Evolutionary conservation across 352 stramenopile species (phyloP).

Genomic region (Phytopythium litorale): DNA sequence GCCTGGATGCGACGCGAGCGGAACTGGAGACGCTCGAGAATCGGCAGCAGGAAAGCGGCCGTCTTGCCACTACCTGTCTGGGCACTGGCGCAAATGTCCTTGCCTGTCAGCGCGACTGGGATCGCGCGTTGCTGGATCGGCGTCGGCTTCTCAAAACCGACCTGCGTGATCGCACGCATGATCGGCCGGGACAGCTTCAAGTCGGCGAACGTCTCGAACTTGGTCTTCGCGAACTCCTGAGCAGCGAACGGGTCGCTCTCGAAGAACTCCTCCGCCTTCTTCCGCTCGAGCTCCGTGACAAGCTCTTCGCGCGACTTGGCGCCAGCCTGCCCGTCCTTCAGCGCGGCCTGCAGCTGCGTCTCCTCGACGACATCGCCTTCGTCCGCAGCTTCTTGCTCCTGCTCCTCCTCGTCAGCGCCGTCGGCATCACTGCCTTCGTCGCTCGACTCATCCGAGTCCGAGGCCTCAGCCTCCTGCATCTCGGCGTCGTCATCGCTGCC

Average conservation of each 20-base stretch:
- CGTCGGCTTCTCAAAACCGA: conserved; percentile 97
- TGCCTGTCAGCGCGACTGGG: conserved; percentile 91
- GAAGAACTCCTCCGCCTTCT: conserved; percentile 81
- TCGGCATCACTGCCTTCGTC: conserved; percentile 27
- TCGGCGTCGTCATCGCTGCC: conserved; percentile 15
- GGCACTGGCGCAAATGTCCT: conserved; percentile 97
- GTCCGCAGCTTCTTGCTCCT: conserved; percentile 42
- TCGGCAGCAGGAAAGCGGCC: conserved; percentile 96
- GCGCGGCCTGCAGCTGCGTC: conserved; percentile 54
- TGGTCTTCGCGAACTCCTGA: conserved; percentile 74
- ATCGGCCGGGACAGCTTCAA: conserved; percentile 97
- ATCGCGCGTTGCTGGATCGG: conserved; percentile 93
- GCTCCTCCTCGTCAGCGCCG: conserved; percentile 21
- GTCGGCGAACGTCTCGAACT: conserved; percentile 93
- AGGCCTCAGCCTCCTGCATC: conserved; percentile 10
- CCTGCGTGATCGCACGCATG: conserved; percentile 93
- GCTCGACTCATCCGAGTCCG: conserved; percentile 4
- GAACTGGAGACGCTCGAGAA: conserved; percentile 97
- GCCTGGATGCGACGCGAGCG: conserved; percentile 79
- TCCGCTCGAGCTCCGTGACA: conserved; percentile 72
- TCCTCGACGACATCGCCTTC: conserved; percentile 71
- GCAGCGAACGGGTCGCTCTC: conserved; percentile 75
- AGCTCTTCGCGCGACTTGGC: conserved; percentile 51
- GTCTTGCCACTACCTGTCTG: conserved; percentile 98
- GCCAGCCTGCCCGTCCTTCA: conserved; percentile 55